Conservation (phyloP, 2,329 filamentous ascomycete genomes). For the Clarireedia sp. region DNA sequence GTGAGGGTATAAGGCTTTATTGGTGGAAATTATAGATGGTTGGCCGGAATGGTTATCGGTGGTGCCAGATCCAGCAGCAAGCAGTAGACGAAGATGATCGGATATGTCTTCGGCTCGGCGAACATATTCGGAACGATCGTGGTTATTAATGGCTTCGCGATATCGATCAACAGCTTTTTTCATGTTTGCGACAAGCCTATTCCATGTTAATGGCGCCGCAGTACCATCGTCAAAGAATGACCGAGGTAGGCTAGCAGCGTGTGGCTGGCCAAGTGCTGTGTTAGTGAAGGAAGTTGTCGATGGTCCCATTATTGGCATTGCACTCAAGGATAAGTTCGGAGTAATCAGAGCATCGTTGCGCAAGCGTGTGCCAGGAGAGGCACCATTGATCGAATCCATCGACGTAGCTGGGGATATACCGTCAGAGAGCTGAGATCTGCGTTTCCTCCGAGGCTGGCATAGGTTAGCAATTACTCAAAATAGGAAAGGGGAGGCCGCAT, state of each 20-base stretch:
- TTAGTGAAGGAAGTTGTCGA: conserved; percentile 51
- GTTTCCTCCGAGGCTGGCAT: conserved; percentile 49
- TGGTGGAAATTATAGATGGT: conserved; percentile 97
- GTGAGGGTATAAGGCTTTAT: conserved; percentile 93
- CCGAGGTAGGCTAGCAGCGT: conserved; percentile 53
- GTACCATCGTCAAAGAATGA: conserved; percentile 90
- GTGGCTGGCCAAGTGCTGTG: conserved; percentile 28
- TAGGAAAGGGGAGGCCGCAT: conserved; percentile 31
- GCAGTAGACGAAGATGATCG: conserved; percentile 82
- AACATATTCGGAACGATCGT: conserved; percentile 83
- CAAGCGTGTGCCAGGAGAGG: conserved; percentile 50
- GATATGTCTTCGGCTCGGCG: conserved; percentile 95
- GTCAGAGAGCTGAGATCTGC: conserved; percentile 50
- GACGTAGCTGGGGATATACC: conserved; percentile 80
- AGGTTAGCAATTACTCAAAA: conserved; percentile 19
- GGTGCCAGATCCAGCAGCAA: conserved; percentile 93
- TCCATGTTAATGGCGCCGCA: conserved; percentile 78
- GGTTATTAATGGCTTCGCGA: conserved; percentile 77
- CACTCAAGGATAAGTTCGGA: conserved; percentile 40
- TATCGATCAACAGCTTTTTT: conserved; percentile 83
- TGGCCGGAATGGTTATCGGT: conserved; percentile 98
- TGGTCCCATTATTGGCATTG: conserved; percentile 25
- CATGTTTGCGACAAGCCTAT: conserved; percentile 85
- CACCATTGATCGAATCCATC: conserved; percentile 78
- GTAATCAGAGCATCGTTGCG: conserved; percentile 49